Evolutionary conservation across 73 alveolate genomes (phyloP), one percentile per base, ranked within the genome.

Genomic region (Paramecium sexaurelia): DNA sequence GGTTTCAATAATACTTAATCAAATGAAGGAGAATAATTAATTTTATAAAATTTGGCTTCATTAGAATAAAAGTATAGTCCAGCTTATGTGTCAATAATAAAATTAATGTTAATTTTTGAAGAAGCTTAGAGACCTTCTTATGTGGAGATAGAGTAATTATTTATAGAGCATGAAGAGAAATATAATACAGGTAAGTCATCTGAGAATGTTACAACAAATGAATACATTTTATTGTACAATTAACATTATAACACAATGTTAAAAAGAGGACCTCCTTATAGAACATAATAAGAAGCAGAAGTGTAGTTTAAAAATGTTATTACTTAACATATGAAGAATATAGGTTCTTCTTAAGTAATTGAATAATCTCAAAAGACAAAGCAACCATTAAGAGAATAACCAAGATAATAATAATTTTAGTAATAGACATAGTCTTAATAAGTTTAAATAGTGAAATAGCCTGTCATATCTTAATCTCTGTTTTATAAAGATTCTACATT

Each of bases 111-210:
- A 57, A 94, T 94, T 27, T 97, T 97, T 92, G 96, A 97, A 73
- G 99, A 97, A 92, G 92, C 92, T 68, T 96, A 96, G 41, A 91
- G 99, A 67, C 99, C 99, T 3, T 92, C 97, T 43, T 97, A 96
- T 96, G 96, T 97, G n/a, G 99, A 97, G 87, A 91, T 97, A 9
- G 98, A 93, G 20, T 87, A 95, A 66, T 94, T 96, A 41, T 92
- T 83, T 85, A 92, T 85, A 15, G 95, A 73, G 43, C 98, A 75
- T 84, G 97, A 95, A 24, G 96, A 92, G 41, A 51, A 51, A 51
- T 51, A 51, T 7, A 9, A 51, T 17, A 17, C 67, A 51, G 83
- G 83, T 37, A 27, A 87, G 37, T 85, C 83, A 29, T 75, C 69
- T 1, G 37, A 40, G 32, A 91, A 84, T 90, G 92, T 39, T 15